Evolutionary conservation across 306 rosid species (phyloP), one percentile per base, ranked within the genome.

Genomic region (Lathyrus sativus): DNA sequence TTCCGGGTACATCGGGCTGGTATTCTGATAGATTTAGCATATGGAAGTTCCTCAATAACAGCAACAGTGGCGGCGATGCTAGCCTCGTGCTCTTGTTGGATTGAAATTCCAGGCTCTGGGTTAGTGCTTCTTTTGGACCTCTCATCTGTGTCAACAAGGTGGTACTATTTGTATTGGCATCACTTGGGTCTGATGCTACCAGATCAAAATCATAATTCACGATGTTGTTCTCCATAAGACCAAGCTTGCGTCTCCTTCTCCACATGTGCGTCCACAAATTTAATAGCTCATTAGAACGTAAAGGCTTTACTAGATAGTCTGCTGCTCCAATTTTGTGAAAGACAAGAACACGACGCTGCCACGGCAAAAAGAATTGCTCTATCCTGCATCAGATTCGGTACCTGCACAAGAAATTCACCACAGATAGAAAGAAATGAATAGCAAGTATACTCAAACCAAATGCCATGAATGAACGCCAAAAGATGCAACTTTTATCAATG

Each of bases 91-190:
- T 86, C 96, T 77, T 68, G 89, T 66, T 76, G 95, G 68, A 24
- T 58, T 71, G 91, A 65, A 19, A 79, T 41, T 74, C 71, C 95
- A 3, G 76, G 31, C 75, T 88, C 97, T 6, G 84, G 89, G 84
- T 81, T 73, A 31, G 79, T 70, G 80, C 70, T 83, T 74, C 74
- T 84, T 50, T 70, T 60, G 46, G 91, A 78, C 76, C 55, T 87
- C 70, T 87, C 97, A 80, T 95, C 97, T 1, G 99, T 88, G 68
- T 90, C 99, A 95, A 88, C 80, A 91, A 75, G 49, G 98, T 87
- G 70, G 96, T 92, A 77, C 98, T 92, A 82, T 83, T 90, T 0
- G 99, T 88, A 76, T 90, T 85, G 50, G 92, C 89, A 74, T 91
- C 92, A 65, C 97, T 95, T 29, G 97, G 97, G 65, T 95, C 99